A percentile compares a stretch with the other conserved stretches of the same genome.
These are phyloP conservation scores for Alternaria sp. DNA, from an alignment of 2,329 filamentous ascomycete species.

Conservation along the genomic window DNA sequence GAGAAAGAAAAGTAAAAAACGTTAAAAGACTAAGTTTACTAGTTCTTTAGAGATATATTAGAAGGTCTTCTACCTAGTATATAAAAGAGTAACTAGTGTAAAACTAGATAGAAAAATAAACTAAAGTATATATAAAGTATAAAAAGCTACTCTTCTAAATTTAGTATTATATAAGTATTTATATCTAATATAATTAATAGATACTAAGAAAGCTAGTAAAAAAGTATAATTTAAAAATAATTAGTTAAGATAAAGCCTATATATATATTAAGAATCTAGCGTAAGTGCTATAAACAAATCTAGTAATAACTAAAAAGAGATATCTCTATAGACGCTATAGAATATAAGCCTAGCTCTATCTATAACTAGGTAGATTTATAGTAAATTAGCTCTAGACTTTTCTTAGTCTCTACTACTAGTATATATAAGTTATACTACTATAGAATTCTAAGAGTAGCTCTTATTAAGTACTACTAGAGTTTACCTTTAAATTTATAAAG, in stretches of 20 bases:
- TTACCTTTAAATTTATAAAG: conserved; percentile 14
- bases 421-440: conserved; percentile 13
- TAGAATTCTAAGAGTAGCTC: conserved; percentile 7
- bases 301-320: background rate
- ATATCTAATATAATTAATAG: conserved; percentile 10
- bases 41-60: conserved; percentile 23
- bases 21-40: conserved; percentile 14
- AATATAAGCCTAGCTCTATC: background rate
- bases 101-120: conserved; percentile 19
- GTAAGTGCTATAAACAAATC: background rate
- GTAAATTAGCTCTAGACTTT: conserved; percentile 2
- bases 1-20: conserved; percentile 16
- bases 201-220: conserved; percentile 23
- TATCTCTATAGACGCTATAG: background rate
- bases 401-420: conserved; percentile 9
- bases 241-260: conserved; percentile 12
- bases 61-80: conserved; percentile 24
- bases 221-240: conserved; percentile 22
- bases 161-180: background rate
- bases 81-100: conserved; percentile 17
- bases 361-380: background rate
- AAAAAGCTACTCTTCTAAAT: background rate
- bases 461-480: conserved; percentile 13
- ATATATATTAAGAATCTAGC: conserved; percentile 11
- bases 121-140: conserved; percentile 17